These are phyloP conservation scores for Calonectria naviculata DNA, from an alignment of 2,329 filamentous ascomycete genomes.

Conservation along the genomic window DNA sequence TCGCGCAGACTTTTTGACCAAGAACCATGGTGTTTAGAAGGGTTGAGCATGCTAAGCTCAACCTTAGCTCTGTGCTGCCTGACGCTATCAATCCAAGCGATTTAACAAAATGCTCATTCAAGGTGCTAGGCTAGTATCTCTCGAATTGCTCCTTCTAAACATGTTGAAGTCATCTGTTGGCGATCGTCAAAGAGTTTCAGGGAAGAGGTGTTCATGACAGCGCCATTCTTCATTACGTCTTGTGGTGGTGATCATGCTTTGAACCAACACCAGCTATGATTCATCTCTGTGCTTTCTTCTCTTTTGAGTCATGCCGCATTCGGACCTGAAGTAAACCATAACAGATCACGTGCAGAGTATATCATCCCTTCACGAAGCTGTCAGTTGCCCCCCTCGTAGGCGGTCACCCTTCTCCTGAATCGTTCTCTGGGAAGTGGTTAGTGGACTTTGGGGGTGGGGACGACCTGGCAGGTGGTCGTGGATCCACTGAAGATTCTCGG, in stretches of 20 bases:
- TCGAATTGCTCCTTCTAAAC: too few relatives aligned
- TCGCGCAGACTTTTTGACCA: background rate
- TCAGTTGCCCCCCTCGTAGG: background rate
- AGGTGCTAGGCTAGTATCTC: too few relatives aligned
- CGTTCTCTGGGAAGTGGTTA: constrained; percentile 1
- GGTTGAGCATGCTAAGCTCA: too few relatives aligned
- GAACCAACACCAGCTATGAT: background rate
- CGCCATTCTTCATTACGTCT: background rate
- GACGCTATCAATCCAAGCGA: too few relatives aligned
- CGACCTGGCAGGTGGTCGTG: background rate
- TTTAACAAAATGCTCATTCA: too few relatives aligned
- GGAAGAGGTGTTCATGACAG: background rate
- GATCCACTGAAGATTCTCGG: constrained; percentile 13
- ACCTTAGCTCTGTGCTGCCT: too few relatives aligned
- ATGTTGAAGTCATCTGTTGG: background rate
- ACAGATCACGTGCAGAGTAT: background rate
- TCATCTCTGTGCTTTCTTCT: background rate
- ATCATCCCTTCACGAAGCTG: background rate
- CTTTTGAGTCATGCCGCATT: background rate
- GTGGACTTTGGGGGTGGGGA: constrained; percentile 14
- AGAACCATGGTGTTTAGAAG: too few relatives aligned
- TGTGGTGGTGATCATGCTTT: background rate
- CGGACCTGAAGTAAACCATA: background rate
- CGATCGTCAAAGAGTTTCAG: background rate
- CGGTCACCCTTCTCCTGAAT: background rate